Conservation (phyloP, 2,329 filamentous ascomycete species). For the Alternaria gaisen region DNA sequence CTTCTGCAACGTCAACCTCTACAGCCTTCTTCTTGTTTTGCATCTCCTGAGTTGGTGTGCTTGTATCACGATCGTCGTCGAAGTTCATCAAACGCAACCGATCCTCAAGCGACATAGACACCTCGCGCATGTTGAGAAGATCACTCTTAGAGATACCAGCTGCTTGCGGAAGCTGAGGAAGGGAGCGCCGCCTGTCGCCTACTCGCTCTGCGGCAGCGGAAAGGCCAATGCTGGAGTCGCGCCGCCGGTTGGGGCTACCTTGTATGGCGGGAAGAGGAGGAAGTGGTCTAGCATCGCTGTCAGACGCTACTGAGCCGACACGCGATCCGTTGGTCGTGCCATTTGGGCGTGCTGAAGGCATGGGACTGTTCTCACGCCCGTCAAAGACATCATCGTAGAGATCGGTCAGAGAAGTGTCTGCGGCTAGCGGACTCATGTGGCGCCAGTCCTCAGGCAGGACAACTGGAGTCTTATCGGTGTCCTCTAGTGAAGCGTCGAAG, state of each 20-base stretch:
- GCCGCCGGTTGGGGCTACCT: slow-evolving; percentile 63
- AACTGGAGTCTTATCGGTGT: slow-evolving; percentile 96
- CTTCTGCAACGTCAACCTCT: slow-evolving; percentile 45
- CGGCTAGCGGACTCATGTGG: slow-evolving; percentile 73
- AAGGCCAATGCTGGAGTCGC: slow-evolving; percentile 68
- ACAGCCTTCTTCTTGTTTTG: slow-evolving; percentile 38
- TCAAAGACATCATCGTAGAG: slow-evolving; percentile 73
- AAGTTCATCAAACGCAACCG: slow-evolving; percentile 89
- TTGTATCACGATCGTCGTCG: slow-evolving; percentile 59
- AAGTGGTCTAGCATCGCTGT: slow-evolving; percentile 82
- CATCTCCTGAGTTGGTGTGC: slow-evolving; percentile 49
- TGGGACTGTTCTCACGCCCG: slow-evolving; percentile 69
- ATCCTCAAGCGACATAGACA: slow-evolving; percentile 84
- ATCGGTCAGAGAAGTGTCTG: slow-evolving; percentile 63
- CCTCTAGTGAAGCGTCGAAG: slow-evolving; percentile 94
- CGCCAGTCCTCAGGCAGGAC: slow-evolving; percentile 98
- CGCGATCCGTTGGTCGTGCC: slow-evolving; percentile 59
- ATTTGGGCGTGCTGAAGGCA: slow-evolving; percentile 62
- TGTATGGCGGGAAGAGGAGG: slow-evolving; percentile 80
- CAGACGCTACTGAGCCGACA: slow-evolving; percentile 78
- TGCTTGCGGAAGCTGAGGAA: slow-evolving; percentile 76
- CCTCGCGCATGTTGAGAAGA: slow-evolving; percentile 76
- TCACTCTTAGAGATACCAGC: slow-evolving; percentile 77
- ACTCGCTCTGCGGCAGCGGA: slow-evolving; percentile 77
- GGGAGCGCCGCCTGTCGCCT: slow-evolving; percentile 69